A percentile compares a stretch with the other conserved stretches of the same genome.
Conservation (phyloP, 371 early-diverging fungal species). For the Apophysomyces ossiformis region DNA sequence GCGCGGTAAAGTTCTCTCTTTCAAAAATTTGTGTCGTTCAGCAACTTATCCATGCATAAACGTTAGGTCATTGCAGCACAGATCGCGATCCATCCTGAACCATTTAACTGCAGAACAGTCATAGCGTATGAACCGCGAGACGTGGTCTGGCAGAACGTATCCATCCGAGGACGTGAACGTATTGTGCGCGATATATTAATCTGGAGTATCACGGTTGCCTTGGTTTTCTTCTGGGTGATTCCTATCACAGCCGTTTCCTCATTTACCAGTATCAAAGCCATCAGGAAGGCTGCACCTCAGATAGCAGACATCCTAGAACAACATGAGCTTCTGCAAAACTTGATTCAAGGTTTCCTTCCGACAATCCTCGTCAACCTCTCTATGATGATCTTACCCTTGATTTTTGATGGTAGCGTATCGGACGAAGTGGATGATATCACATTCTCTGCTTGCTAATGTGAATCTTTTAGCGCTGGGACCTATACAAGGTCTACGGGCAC, state of each 20-base stretch:
- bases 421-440: neutral
- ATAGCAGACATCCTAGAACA: slow-evolving; percentile 19
- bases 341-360: slow-evolving; percentile 58
- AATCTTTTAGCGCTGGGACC: slow-evolving; percentile 23
- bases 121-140: slow-evolving; percentile 80
- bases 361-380: slow-evolving; percentile 57
- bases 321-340: slow-evolving; percentile 33
- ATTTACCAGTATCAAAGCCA: slow-evolving; percentile 47
- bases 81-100: slow-evolving; percentile 59
- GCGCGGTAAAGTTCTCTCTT: slow-evolving; percentile 37
- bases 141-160: slow-evolving; percentile 68
- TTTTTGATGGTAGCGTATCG: slow-evolving; percentile 52
- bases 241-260: slow-evolving; percentile 56
- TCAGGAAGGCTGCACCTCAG: slow-evolving; percentile 32
- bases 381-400: slow-evolving; percentile 64
- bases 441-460: neutral
- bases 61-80: slow-evolving; percentile 62
- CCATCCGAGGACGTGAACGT: slow-evolving; percentile 52
- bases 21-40: slow-evolving; percentile 7
- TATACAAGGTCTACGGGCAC: slow-evolving; percentile 46
- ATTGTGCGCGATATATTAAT: slow-evolving; percentile 49
- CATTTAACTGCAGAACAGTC: slow-evolving; percentile 69
- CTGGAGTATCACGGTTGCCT: slow-evolving; percentile 38
- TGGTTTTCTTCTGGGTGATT: slow-evolving; percentile 49
- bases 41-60: neutral